Percentiles rank a stretch among this genome's conserved stretches.
These are phyloP conservation scores for Aureobasidium sp. DNA, from an alignment of 2,329 filamentous ascomycete species.

Conservation along the genomic window DNA sequence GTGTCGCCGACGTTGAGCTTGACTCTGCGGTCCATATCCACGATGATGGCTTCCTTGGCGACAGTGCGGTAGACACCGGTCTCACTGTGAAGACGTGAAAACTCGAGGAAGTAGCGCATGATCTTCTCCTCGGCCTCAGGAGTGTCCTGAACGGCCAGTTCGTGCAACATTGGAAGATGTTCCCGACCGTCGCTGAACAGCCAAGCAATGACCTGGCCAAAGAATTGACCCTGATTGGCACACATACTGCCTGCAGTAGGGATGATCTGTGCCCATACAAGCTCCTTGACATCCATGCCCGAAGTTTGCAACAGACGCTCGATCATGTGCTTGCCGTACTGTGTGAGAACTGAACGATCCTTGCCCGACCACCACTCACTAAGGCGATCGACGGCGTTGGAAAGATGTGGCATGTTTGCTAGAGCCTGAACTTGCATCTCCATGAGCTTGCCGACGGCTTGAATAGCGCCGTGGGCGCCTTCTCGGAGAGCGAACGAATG, in stretches of 20 bases:
- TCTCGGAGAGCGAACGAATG: constrained; percentile 47
- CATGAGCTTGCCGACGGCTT: constrained; percentile 44
- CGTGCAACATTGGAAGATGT: constrained; percentile 43
- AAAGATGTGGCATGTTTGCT: constrained; percentile 35
- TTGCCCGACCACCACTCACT: constrained; percentile 10
- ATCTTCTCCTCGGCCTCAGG: constrained; percentile 42
- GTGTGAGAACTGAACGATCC: constrained; percentile 35
- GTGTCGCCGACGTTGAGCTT: constrained; percentile 32
- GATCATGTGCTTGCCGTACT: constrained; percentile 52
- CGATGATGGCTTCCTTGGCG: constrained; percentile 28
- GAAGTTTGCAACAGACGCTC: constrained; percentile 42
- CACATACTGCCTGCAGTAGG: constrained; percentile 52
- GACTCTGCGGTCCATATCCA: constrained; percentile 27
- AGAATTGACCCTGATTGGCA: constrained; percentile 51
- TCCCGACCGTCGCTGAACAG: constrained; percentile 44
- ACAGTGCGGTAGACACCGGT: constrained; percentile 36
- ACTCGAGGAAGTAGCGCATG: constrained; percentile 45
- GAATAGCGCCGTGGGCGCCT: constrained; percentile 41
- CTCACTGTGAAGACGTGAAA: constrained; percentile 37
- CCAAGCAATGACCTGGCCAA: constrained; percentile 51
- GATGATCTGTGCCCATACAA: constrained; percentile 52
- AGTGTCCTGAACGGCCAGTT: constrained; percentile 40
- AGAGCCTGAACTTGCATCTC: constrained; percentile 41
- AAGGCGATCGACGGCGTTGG: constrained; percentile 15
- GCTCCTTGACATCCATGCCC: constrained; percentile 40